A percentile compares a stretch with the other conserved stretches of the same genome.
phyloP scores from a whole-genome alignment of 805 yeast species.

The Starmera amethionina region DNA sequence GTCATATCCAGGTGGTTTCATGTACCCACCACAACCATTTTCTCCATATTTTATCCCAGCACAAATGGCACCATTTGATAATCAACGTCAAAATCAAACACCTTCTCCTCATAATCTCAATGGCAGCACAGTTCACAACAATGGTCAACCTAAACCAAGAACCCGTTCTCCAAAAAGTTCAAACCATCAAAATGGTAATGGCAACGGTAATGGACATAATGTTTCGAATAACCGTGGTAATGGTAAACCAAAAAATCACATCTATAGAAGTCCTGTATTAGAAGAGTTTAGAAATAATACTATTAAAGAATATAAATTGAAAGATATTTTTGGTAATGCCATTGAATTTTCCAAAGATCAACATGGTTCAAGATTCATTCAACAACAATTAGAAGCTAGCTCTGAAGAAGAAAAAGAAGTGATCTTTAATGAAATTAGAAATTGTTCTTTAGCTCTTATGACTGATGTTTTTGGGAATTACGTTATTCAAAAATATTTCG shows the following conservation, averaged over 20 bases:
- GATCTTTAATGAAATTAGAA: constrained; percentile 76
- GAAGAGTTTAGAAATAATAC: constrained; percentile 74
- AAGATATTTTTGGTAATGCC: constrained; percentile 78
- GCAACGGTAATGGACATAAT: constrained; percentile 8
- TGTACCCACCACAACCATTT: constrained; percentile 21
- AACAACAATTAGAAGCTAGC: constrained; percentile 68
- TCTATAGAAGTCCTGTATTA: constrained; percentile 66
- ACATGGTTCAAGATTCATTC: constrained; percentile 95
- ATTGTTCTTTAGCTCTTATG: constrained; percentile 66
- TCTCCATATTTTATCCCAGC: constrained; percentile 19
- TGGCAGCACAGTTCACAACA: neutral
- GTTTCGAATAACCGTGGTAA: constrained; percentile 5
- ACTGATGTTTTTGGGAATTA: constrained; percentile 98
- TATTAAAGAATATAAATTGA: constrained; percentile 51
- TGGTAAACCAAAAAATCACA: constrained; percentile 29
- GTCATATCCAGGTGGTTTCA: constrained; percentile 6
- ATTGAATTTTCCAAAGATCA: constrained; percentile 92
- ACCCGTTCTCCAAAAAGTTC: constrained; percentile 16
- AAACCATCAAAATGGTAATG: constrained; percentile 12
- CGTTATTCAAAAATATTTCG: constrained; percentile 91
- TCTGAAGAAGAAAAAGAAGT: constrained; percentile 63
- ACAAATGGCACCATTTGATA: constrained; percentile 5
- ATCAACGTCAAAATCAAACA: constrained; percentile 4
- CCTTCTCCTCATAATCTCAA: constrained; percentile 2
- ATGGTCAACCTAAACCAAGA: constrained; percentile 6